Evolutionary conservation across 352 stramenopile species (phyloP), one percentile per base, ranked within the genome.

Genomic region (Phytophthora citricola): DNA sequence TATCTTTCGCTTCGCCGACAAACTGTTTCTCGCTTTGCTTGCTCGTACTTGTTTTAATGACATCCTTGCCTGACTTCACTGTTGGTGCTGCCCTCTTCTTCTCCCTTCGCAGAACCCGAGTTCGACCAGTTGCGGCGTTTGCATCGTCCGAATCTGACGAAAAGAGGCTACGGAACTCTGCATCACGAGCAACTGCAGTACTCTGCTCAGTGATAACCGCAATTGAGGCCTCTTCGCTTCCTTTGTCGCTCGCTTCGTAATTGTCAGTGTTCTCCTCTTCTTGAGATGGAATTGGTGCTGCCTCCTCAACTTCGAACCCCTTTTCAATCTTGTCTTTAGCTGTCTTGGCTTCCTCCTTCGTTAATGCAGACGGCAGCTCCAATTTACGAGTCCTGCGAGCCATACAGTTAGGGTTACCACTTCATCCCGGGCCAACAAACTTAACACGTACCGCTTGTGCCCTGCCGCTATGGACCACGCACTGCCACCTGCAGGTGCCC

Each of bases 271-370:
- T 62, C 20, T 49, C 39, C 8, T 60, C 44, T 15, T 17, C 17
- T 3, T 8, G 38, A 15, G 31, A 12, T 43, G 29, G 8, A 26
- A 10, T 38, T 15, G 27, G 3, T 15, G 20, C 3, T 10, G 62
- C 44, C 15, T 58, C 48, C 4, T 56, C 41, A 34, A 65, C 58
- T 52, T 81, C 64, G 58, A 72, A 69, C 2, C 73, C 73, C 27
- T 71, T 76, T 45, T 83, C 70, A 47, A 87, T 83, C 26, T 51
- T 69, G 39, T 78, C 71, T 63, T 66, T 71, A 9, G 67, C 57
- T 22, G 70, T 55, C 20, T 73, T 60, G 0, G 76, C 76, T 22
- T 76, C 58, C 51, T 76, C 58, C 4, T 69, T 59, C n/a, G 73
- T 66, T 49, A 87, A 59, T 10, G 76, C 73, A 5, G 78, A 85